Conservation (phyloP, 1,284 basidiomycete genomes). For the Ustilago lituana region DNA sequence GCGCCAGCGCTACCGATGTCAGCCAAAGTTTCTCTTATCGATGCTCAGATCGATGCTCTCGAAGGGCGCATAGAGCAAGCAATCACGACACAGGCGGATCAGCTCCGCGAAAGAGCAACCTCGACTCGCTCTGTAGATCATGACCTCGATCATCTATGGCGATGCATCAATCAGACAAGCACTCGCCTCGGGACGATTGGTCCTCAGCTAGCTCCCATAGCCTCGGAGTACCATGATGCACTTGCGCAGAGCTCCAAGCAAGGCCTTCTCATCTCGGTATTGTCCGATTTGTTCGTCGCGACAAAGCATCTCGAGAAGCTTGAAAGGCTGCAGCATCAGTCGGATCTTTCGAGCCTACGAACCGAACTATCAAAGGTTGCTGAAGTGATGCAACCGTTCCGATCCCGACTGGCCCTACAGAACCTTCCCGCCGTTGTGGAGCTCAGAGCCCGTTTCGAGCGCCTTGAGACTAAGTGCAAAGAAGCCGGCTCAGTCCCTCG, state of each 20-base stretch:
- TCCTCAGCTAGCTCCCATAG: slow-evolving; percentile 22
- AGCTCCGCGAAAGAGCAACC: slow-evolving; percentile 30
- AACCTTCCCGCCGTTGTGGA: slow-evolving; percentile 29
- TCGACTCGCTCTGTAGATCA: slow-evolving; percentile 25
- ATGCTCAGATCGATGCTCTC: slow-evolving; percentile 48
- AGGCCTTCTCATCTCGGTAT: slow-evolving; percentile 28
- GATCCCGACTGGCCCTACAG: slow-evolving; percentile 5
- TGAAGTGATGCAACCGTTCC: slow-evolving; percentile 16
- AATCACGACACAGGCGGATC: slow-evolving; percentile 21
- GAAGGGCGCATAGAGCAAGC: slow-evolving; percentile 24
- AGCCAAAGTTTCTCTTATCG: slow-evolving; percentile 45
- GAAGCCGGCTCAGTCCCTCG: background rate
- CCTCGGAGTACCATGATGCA: slow-evolving; percentile 28
- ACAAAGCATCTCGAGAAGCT: slow-evolving; percentile 24
- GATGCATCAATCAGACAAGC: slow-evolving; percentile 36
- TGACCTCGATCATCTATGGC: slow-evolving; percentile 39
- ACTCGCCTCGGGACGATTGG: slow-evolving; percentile 29
- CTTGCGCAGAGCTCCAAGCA: slow-evolving; percentile 37
- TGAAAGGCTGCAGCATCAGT: slow-evolving; percentile 24
- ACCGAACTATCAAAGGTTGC: slow-evolving; percentile 8
- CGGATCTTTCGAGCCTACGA: slow-evolving; percentile 7
- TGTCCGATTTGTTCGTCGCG: slow-evolving; percentile 32
- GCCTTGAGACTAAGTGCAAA: slow-evolving; percentile 7
- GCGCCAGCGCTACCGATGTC: slow-evolving; percentile 43
- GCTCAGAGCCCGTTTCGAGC: slow-evolving; percentile 33